Conservation (phyloP, 805 yeast genomes). For the Ogataea pilisensis region DNA sequence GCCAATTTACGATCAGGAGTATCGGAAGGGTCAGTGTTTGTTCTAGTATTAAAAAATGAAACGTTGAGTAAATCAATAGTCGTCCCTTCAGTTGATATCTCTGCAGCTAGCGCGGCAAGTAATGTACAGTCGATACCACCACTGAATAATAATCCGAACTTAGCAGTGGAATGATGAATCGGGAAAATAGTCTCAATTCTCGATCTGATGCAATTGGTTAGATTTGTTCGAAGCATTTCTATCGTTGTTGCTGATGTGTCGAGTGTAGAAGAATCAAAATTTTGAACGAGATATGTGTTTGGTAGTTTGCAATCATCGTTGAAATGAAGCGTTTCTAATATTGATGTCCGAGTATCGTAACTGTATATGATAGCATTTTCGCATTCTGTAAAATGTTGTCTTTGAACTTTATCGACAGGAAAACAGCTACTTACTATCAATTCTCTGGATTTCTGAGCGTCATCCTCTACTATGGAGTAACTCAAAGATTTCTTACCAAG, state of each 20-base stretch:
- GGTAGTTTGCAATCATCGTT: slow-evolving; percentile 13
- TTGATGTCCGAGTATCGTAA: slow-evolving; percentile 30
- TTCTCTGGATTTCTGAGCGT: slow-evolving; percentile 7
- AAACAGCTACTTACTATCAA: slow-evolving; percentile 46
- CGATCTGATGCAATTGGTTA: slow-evolving; percentile 39
- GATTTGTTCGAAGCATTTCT: slow-evolving; percentile 21
- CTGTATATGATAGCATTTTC: slow-evolving; percentile 45
- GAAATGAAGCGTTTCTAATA: slow-evolving; percentile 19
- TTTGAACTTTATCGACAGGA: slow-evolving; percentile 28
- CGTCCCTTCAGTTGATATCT: slow-evolving; percentile 26
- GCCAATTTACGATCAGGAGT: slow-evolving; percentile 88
- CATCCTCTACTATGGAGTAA: slow-evolving; percentile 32
- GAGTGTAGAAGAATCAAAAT: neutral
- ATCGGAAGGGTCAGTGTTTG: slow-evolving; percentile 50
- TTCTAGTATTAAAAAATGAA: slow-evolving; percentile 87
- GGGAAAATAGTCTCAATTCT: slow-evolving; percentile 64
- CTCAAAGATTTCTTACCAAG: slow-evolving; percentile 79
- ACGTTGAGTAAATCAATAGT: slow-evolving; percentile 80
- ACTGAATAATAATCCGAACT: slow-evolving; percentile 69
- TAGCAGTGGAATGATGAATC: slow-evolving; percentile 33
- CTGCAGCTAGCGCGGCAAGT: slow-evolving; percentile 53
- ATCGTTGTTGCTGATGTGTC: slow-evolving; percentile 3
- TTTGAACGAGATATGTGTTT: slow-evolving; percentile 10
- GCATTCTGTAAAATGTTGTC: slow-evolving; percentile 48
- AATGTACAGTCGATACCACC: slow-evolving; percentile 96